phyloP scores from a whole-genome alignment of 2,329 filamentous ascomycete genomes.

The Ustulina deusta region DNA sequence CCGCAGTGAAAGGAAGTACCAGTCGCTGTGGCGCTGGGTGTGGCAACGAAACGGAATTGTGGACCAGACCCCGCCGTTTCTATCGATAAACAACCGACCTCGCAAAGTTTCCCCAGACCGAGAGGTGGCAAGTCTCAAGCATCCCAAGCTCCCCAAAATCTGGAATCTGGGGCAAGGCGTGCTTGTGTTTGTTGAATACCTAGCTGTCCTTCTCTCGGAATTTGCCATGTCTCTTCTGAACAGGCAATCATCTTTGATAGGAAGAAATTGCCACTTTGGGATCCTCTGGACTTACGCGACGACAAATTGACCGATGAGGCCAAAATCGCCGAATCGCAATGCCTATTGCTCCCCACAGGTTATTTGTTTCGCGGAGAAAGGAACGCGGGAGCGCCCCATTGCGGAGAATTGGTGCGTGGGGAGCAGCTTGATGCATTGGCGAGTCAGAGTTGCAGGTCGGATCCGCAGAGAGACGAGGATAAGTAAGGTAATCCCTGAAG shows the following conservation, averaged over 20 bases:
- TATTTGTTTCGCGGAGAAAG: not conserved
- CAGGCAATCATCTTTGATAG: not conserved
- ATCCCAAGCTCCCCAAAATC: not conserved
- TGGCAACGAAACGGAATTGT: too few species aligned
- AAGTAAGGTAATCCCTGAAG: not conserved
- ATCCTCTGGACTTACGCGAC: not conserved
- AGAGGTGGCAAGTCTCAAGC: too few species aligned
- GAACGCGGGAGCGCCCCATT: constrained; percentile 4
- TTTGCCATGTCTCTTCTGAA: not conserved
- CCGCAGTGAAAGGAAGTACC: too few species aligned
- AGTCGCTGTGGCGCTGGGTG: too few species aligned
- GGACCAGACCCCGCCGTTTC: too few species aligned
- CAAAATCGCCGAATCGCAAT: constrained; percentile 18
- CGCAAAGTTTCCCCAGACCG: too few species aligned
- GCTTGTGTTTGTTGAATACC: not conserved
- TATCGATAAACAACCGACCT: too few species aligned
- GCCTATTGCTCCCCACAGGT: not conserved
- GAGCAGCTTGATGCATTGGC: constrained; percentile 3
- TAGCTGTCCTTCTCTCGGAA: not conserved
- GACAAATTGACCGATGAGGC: constrained; percentile 1
- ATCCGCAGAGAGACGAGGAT: too few species aligned
- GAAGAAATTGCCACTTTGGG: constrained; percentile 7
- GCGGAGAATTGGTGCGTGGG: constrained; percentile 8
- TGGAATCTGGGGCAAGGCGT: not conserved
- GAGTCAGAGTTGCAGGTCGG: constrained; percentile 4